Percentiles rank a stretch among this genome's conserved stretches.
phyloP scores from a whole-genome alignment of 75 land plant species.

The Picea sitchensis region DNA sequence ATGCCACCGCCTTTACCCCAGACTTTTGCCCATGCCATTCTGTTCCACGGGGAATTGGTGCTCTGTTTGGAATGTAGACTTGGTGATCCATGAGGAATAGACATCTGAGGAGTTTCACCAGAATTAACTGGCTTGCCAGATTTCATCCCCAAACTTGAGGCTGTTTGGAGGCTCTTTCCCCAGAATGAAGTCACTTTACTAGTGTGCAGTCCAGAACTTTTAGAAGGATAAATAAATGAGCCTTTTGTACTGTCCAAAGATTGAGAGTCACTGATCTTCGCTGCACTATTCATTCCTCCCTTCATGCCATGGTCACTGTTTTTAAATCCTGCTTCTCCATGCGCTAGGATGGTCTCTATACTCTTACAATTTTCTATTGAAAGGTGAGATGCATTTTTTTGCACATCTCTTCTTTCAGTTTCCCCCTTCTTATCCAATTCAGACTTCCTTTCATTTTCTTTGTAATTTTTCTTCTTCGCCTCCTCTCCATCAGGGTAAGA shows the following conservation, averaged over 20 bases:
- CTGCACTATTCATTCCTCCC: constrained; percentile 13
- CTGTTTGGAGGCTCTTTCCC: constrained; percentile 30
- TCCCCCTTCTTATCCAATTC: constrained; percentile 41
- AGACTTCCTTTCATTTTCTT: constrained; percentile 38
- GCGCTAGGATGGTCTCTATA: constrained; percentile 11
- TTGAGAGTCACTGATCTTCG: constrained; percentile 24
- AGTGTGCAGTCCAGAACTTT: constrained; percentile 26
- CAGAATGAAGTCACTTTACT: constrained; percentile 39
- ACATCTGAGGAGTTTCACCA: constrained; percentile 19
- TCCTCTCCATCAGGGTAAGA: constrained; percentile 60
- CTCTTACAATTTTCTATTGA: background rate
- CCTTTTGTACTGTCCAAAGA: constrained; percentile 52
- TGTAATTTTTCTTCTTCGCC: constrained; percentile 46
- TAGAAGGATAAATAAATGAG: constrained; percentile 47
- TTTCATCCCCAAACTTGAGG: constrained; percentile 23
- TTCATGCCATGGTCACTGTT: constrained; percentile 16
- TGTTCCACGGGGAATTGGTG: constrained; percentile 29
- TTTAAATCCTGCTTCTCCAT: constrained; percentile 22
- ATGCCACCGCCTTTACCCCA: constrained; percentile 24
- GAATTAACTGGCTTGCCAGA: constrained; percentile 28
- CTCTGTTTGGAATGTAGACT: constrained; percentile 6
- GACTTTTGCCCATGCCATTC: constrained; percentile 27
- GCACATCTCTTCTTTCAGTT: constrained; percentile 30
- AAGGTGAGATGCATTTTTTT: constrained; percentile 11
- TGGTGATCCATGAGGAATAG: constrained; percentile 8